Evolutionary conservation across 805 yeast species (phyloP).

Genomic region (Cephaloascus albidus): DNA sequence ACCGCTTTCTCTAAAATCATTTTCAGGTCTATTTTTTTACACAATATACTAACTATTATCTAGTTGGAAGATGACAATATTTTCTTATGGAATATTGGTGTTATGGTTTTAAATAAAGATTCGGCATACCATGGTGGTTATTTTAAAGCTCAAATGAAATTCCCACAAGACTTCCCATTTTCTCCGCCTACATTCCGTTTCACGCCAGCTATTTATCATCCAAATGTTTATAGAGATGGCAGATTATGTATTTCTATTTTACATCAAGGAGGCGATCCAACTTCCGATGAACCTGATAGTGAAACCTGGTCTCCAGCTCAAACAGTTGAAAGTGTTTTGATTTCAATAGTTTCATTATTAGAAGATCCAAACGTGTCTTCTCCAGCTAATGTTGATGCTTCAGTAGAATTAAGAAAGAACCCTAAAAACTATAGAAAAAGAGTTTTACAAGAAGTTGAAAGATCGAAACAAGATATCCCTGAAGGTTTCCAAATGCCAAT

Average conservation of each 20-base stretch:
- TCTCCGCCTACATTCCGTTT: slow-evolving; percentile 89
- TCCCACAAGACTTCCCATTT: slow-evolving; percentile 86
- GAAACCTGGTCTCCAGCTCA: slow-evolving; percentile 95
- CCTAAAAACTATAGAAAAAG: slow-evolving; percentile 66
- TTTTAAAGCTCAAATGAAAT: slow-evolving; percentile 88
- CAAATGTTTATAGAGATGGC: slow-evolving; percentile 92
- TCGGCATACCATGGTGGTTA: slow-evolving; percentile 92
- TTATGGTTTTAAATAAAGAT: slow-evolving; percentile 84
- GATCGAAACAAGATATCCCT: slow-evolving; percentile 81
- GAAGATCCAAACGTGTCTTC: slow-evolving; percentile 91
- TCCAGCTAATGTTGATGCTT: slow-evolving; percentile 96
- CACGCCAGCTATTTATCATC: slow-evolving; percentile 90
- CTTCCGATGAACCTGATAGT: slow-evolving; percentile 83
- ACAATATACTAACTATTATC: not conserved
- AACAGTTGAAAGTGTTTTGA: slow-evolving; percentile 83
- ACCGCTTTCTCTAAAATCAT: too few species aligned
- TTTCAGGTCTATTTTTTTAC: too few species aligned
- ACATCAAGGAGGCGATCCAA: slow-evolving; percentile 86
- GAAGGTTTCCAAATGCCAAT: slow-evolving; percentile 77
- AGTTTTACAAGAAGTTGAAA: slow-evolving; percentile 74
- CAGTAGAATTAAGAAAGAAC: slow-evolving; percentile 80
- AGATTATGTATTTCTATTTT: slow-evolving; percentile 86
- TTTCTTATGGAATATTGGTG: slow-evolving; percentile 74
- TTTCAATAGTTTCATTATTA: slow-evolving; percentile 80
- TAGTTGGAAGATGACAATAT: slow-evolving; percentile 45